Base-by-base conservation (phyloP, 345 rosid species). In the rapeseed (Brassica napus) region DNA sequence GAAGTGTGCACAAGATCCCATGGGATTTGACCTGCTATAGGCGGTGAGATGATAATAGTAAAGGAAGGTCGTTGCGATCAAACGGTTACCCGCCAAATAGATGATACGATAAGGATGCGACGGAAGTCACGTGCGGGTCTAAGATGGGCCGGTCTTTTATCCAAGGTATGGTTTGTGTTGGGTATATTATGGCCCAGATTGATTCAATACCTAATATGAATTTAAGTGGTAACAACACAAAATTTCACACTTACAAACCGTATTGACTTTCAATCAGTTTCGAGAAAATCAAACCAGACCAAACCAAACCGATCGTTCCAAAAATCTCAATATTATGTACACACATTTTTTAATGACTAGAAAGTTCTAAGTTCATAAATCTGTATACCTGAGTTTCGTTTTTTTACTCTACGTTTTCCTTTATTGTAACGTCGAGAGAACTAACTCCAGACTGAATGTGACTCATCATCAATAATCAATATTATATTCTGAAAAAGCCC, bases 21-120 rank as follows among this genome's bases (percentile, higher is more conserved):
- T 73, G 80, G 47, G 37, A 21, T 62, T 74, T 85, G 71, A 89
- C 91, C 73, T 87, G 83, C 76, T 82, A 77, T 63, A 78, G 59
- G 85, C 89, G 86, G 89, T 87, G 12, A 31, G 42, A 24, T 39
- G 61, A 63, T 62, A 69, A 62, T 24, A 18, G 16, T 75, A 16
- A 73, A 28, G 44, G 79, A 75, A 77, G 55, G 52, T 64, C 73
- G 76, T 80, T 68, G 82, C 70, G 86, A 83, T 83, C 65, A 80
- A 80, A 75, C 79, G 79, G 80, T 83, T 81, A 82, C 84, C 84
- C 84, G 82, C 84, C 86, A 83, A 81, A 73, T 80, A 21, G 3
- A 28, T 49, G 57, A 64, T 68, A 47, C 74, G 82, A 79, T 74
- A 34, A 61, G 75, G 79, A 62, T 79, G 54, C 35, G 73, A 44